Evolutionary conservation across 1,284 basidiomycete genomes (phyloP).

Genomic region (Phylloporus sp.): DNA sequence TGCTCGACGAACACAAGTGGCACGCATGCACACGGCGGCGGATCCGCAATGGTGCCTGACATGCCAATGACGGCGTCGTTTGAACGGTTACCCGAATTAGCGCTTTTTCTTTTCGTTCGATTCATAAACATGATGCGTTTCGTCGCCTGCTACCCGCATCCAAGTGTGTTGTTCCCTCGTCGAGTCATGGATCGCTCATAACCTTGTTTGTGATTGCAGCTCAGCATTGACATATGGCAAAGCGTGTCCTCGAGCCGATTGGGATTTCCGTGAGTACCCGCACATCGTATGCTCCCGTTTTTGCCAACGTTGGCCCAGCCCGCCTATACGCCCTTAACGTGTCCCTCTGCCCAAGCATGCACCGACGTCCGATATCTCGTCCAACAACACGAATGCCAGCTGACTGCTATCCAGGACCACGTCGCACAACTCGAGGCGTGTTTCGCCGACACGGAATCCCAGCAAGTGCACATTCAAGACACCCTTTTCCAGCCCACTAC

Average conservation of each 20-base stretch:
- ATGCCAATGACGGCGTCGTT: too few species aligned
- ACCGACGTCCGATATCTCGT: constrained; percentile 21
- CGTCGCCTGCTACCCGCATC: neutral
- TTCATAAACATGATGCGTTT: neutral
- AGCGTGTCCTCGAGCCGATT: neutral
- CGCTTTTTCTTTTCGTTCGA: too few species aligned
- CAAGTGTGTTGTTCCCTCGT: neutral
- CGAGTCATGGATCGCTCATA: neutral
- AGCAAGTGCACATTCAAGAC: constrained; percentile 8
- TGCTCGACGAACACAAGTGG: too few species aligned
- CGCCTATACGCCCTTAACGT: constrained; percentile 10
- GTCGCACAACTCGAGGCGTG: constrained; percentile 9
- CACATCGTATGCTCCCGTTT: neutral
- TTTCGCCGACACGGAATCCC: constrained; percentile 19
- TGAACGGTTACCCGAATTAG: too few species aligned
- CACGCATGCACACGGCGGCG: too few species aligned
- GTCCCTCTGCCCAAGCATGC: constrained; percentile 12
- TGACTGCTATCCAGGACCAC: constrained; percentile 16
- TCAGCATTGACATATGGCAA: neutral
- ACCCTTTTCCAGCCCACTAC: constrained; percentile 20
- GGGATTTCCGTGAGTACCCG: neutral
- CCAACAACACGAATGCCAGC: constrained; percentile 19
- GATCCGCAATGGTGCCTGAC: too few species aligned
- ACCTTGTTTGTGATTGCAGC: neutral
- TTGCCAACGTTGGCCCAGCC: neutral